Evolutionary conservation across 2,329 filamentous ascomycete species (phyloP), one percentile per base, ranked within the genome.

Genomic region (Didymella arachidicola): DNA sequence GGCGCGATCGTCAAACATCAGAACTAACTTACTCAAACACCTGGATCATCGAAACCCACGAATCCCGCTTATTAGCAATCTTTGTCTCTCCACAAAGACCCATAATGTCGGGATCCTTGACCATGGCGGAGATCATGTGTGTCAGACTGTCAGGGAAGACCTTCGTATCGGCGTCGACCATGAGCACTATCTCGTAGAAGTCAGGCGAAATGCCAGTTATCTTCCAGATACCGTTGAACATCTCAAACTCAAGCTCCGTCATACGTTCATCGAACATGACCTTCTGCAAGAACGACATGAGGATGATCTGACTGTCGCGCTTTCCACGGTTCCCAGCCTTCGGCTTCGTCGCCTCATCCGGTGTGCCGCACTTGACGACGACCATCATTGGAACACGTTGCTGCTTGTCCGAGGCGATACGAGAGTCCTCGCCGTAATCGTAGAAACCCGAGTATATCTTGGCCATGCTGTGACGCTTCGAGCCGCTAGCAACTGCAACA

Each of bases 241-340:
- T 98, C 76, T 99, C 95, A 73, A 93, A 99, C 78, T 99, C 95
- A 51, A 99, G 89, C 78, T 99, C 94, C 18, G 96, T 99, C 95
- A 99, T 99, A 62, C 95, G 91, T 80, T 99, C 96, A 76, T 99
- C 95, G 72, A 99, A 99, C 95, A 99, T 99, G 74, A 99, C 95
- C 82, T 99, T 99, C 76, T 99, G 95, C 68, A 99, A 82, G 84
- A 99, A 99, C 5, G 93, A 97, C 95, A 99, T 99, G 66, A 99
- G 85, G 69, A 99, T 95, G 73, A 99, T 97, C 78, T 99, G 95
- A 82, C 92, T 97, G 84, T 99, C 95, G 76, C 95, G 92, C 84
- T 99, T 99, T 79, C 95, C 96, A 79, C 95, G 88, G 80, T 99
- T 99, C 70, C 95, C 95, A 12, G 96, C 92, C 80, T 99, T 99